Base-by-base conservation (phyloP, 1,284 basidiomycete genomes). In the Leccinum pachyderme region DNA sequence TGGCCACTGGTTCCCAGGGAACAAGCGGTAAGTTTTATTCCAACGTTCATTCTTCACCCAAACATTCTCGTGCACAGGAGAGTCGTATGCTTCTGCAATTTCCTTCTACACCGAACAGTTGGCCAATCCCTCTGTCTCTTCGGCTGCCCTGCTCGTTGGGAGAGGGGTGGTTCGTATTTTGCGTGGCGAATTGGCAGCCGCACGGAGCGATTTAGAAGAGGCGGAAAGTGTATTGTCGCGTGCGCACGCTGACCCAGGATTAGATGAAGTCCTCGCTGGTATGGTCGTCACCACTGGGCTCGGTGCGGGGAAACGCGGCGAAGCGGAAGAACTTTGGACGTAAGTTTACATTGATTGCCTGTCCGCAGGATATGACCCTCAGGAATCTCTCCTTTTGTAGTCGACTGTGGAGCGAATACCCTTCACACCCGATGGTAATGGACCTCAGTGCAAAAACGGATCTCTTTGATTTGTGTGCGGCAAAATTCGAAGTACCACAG, bases 91-190 rank as follows among this genome's bases (percentile, higher is more conserved):
- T 50, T 83, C 90, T 67, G 75, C 84, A 47, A 73, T 84, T 69
- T 91, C 94, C 55, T 95, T 94, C 73, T 97, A 92, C 74, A 92
- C 93, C 47, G 95, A 98, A 69, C 91, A 96, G 66, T 81, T 95
- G 49, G 89, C 86, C 35, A 89, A 93, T 61, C 94, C 94, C 2
- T 88, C 89, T 2, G 67, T 95, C 59, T 78, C 90, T 3, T 87
- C 88, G 22, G 79, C 87, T 44, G 78, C 86, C 63, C 75, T 95
- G 15, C 79, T 96, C 31, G 89, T 90, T 11, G 86, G 91, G 5
- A 88, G 94, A 59, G 92, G 91, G 2, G 84, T 95, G 24, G 86
- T 89, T 15, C 89, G 95, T 60, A 82, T 94, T 31, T 75, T 95
- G 32, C 81, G 89, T 24, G 89, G 90, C 37, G 89, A 96, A 68